Evolutionary conservation across 2,329 filamentous ascomycete genomes (phyloP), one percentile per base, ranked within the genome.

Genomic region (Didymella glomerata): DNA sequence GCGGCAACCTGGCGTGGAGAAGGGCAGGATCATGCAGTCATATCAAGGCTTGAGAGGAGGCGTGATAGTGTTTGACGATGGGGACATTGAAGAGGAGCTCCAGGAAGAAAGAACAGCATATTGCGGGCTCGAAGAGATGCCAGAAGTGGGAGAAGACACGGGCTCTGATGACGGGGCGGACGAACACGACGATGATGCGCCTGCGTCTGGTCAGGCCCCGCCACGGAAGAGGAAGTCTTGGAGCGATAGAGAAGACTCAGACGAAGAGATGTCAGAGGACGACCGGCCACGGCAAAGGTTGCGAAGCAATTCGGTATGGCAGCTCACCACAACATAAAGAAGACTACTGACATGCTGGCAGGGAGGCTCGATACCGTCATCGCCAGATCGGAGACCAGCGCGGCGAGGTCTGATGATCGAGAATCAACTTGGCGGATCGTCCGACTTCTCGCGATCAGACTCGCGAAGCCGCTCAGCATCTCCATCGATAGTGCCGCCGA

Each of bases 21-120:
- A 87, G 44, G 94, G 93, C 1, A 87, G 87, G 56, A 86, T 98
- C 49, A 83, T 86, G 25, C 85, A 86, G 14, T 80, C 84, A 0
- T 97, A 96, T 74, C 88, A 86, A 64, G 87, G 91, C 5, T 90
- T 92, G 28, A 90, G 85, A 71, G 94, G 94, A 18, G 95, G 95
- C 0, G 90, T 99, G 41, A 86, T 99, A 61, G 93, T 97, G 2
- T 96, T 95, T 75, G 95, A 98, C 72, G 95, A 98, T 73, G 95
- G 94, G 1, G 95, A 99, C 75, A 93, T 99, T 49, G 90, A 94
- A 66, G 90, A 94, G 66, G 91, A 93, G 32, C 80, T 99, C 32
- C 78, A 77, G 13, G 80, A 81, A 1, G 93, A 98, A 77, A 85
- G 87, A 67, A 88, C 92, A 59, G 93, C 95, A 38, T 98, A 96